Evolutionary conservation across 768 basidiomycete species (phyloP), one percentile per base, ranked within the genome.

Genomic region (Boletus subparvulus): DNA sequence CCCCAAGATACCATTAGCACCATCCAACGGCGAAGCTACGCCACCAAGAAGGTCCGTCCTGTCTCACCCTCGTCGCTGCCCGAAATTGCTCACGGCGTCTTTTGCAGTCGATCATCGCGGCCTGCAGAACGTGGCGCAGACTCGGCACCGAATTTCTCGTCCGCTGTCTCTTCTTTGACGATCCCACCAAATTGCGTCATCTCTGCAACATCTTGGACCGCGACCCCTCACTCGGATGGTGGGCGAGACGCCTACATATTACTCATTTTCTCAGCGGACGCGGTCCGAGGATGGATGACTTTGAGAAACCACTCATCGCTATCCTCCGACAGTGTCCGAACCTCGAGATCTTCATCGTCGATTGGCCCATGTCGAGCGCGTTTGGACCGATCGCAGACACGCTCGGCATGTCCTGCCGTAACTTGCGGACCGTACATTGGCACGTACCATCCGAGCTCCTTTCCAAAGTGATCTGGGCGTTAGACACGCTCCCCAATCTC

Each of bases 171-270:
- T 87, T 86, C 74, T 83, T 91, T 68, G 80, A 82, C 58, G 75
- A 83, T 42, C 84, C 86, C 7, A 64, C 73, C 14, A 82, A 83
- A 50, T 70, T 91, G 4, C 72, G 80, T 24, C 70, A 74, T 1
- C 74, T 89, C 9, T 81, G 80, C 60, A 55, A 65, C n/a, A 74
- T 80, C 43, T 74, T 90, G 19, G 79, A 83, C 61, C 72, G 77
- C 10, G 74, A 78, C 2, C 67, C 80, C 0, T 79, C 82, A 0
- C 70, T 86, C 1, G 88, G 88, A 6, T 87, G 86, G 85, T 88
- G 85, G 83, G 81, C 86, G 0, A 79, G 79, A 35, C 78, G 88
- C n/a, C 73, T 92, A n/a, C 88, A 92, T 52, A 74, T 90, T 30
- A 78, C 80, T 3, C 80, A 83, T 10, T 83, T 80, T 68, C 75